These are phyloP conservation scores for Coprinellus aureogranulatus DNA, from an alignment of 768 basidiomycete genomes.

Conservation along the genomic window DNA sequence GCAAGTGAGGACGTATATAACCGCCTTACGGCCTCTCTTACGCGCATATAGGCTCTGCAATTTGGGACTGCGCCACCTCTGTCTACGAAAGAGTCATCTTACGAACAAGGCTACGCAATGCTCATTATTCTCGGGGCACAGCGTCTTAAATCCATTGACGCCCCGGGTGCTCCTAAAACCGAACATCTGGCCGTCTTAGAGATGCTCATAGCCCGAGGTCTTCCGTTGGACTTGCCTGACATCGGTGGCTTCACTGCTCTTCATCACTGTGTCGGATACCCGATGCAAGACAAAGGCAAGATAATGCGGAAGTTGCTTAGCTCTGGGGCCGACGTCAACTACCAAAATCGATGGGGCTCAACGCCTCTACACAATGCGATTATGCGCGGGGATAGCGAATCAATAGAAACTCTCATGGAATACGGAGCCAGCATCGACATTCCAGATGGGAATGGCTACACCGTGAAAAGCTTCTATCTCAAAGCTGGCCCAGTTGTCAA, in stretches of 20 bases:
- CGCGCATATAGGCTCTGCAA: slow-evolving; percentile 22
- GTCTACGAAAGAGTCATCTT: slow-evolving; percentile 39
- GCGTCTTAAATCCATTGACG: slow-evolving; percentile 18
- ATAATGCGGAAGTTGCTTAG: slow-evolving; percentile 40
- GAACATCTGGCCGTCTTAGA: slow-evolving; percentile 31
- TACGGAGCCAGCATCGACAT: slow-evolving; percentile 45
- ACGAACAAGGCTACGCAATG: slow-evolving; percentile 41
- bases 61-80: slow-evolving; percentile 36
- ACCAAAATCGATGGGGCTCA: slow-evolving; percentile 48
- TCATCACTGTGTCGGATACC: slow-evolving; percentile 40
- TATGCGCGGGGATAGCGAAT: slow-evolving; percentile 24
- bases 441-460: slow-evolving; percentile 35
- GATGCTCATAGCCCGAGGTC: slow-evolving; percentile 41
- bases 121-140: slow-evolving; percentile 41
- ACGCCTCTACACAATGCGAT: slow-evolving; percentile 38
- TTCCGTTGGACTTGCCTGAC: slow-evolving; percentile 40
- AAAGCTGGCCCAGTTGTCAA: slow-evolving; percentile 42
- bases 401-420: slow-evolving; percentile 49
- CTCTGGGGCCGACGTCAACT: slow-evolving; percentile 48
- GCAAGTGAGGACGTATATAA: too few relatives aligned
- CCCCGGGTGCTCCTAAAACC: background rate
- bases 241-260: slow-evolving; percentile 51
- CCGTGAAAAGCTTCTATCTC: slow-evolving; percentile 29
- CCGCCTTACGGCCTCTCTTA: background rate
- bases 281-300: slow-evolving; percentile 18